A percentile compares a stretch with the other conserved stretches of the same genome.
Conservation (phyloP, 352 stramenopile species). For the Phytophthora cactorum region DNA sequence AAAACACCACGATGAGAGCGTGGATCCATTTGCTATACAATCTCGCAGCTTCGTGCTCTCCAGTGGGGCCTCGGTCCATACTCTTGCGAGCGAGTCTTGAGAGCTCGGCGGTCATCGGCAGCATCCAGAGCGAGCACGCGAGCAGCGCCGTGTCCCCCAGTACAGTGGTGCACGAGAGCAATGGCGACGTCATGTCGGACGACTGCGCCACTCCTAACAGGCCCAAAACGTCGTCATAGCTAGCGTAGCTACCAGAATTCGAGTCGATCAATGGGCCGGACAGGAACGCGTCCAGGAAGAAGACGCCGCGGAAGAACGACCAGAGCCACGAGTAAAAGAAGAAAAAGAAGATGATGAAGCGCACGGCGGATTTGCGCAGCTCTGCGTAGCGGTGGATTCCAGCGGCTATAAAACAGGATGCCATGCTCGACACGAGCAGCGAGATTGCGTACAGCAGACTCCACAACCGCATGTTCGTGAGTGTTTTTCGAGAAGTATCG, state of each 20-base stretch:
- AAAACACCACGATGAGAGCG: constrained; percentile 40
- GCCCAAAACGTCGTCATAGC: constrained; percentile 53
- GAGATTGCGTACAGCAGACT: constrained; percentile 53
- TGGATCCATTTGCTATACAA: constrained; percentile 50
- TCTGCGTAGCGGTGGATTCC: constrained; percentile 46
- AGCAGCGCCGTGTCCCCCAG: constrained; percentile 49
- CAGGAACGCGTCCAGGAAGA: constrained; percentile 51
- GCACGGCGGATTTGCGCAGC: constrained; percentile 47
- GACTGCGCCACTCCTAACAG: constrained; percentile 46
- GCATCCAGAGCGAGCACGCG: constrained; percentile 54
- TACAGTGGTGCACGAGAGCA: constrained; percentile 51
- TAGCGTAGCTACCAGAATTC: background rate
- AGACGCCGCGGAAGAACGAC: constrained; percentile 57
- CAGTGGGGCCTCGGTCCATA: constrained; percentile 44
- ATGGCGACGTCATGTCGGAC: constrained; percentile 41
- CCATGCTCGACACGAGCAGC: constrained; percentile 43
- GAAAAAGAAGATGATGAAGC: constrained; percentile 62
- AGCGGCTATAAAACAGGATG: constrained; percentile 45
- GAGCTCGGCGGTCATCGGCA: constrained; percentile 54
- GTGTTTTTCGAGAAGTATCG: constrained; percentile 3
- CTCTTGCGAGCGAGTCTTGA: constrained; percentile 43
- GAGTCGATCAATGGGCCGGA: constrained; percentile 13
- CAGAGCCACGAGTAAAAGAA: constrained; percentile 70
- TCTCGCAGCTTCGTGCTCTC: constrained; percentile 29
- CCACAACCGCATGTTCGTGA: constrained; percentile 40